phyloP scores from a whole-genome alignment of 1,284 basidiomycete genomes.

The Apiotrichum siamense region DNA sequence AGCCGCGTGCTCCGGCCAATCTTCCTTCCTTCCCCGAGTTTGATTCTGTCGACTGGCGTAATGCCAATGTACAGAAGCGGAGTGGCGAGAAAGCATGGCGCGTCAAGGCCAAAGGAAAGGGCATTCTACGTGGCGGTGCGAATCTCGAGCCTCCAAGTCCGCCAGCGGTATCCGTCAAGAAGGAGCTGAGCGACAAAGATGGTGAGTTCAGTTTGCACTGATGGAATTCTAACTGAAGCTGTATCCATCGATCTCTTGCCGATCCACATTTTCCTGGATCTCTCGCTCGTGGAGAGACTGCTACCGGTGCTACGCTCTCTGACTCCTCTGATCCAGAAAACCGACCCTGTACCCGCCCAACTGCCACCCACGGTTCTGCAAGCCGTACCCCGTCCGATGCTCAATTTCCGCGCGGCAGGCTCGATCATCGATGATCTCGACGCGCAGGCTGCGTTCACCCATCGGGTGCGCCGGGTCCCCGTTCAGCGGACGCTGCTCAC shows the following conservation, averaged over 20 bases:
- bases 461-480: background rate
- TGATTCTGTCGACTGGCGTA: constrained; percentile 43
- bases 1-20: constrained; percentile 4
- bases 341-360: background rate
- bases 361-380: background rate
- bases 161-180: constrained; percentile 21
- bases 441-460: constrained; percentile 4
- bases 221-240: constrained; percentile 16
- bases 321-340: constrained; percentile 24
- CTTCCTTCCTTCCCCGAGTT: constrained; percentile 33
- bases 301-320: constrained; percentile 32
- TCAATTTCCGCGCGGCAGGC: background rate
- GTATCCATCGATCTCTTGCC: constrained; percentile 50
- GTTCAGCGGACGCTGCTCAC: constrained; percentile 4
- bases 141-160: constrained; percentile 9
- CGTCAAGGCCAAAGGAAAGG: constrained; percentile 28
- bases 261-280: constrained; percentile 67
- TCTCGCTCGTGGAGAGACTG: constrained; percentile 52
- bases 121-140: constrained; percentile 27
- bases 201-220: constrained; percentile 13
- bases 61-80: constrained; percentile 27
- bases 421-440: constrained; percentile 22
- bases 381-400: background rate
- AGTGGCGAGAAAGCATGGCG: constrained; percentile 39
- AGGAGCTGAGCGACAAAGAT: constrained; percentile 11